phyloP scores from a whole-genome alignment of 1,139 yeast genomes.

The Protomyces lactucae-debilis region DNA sequence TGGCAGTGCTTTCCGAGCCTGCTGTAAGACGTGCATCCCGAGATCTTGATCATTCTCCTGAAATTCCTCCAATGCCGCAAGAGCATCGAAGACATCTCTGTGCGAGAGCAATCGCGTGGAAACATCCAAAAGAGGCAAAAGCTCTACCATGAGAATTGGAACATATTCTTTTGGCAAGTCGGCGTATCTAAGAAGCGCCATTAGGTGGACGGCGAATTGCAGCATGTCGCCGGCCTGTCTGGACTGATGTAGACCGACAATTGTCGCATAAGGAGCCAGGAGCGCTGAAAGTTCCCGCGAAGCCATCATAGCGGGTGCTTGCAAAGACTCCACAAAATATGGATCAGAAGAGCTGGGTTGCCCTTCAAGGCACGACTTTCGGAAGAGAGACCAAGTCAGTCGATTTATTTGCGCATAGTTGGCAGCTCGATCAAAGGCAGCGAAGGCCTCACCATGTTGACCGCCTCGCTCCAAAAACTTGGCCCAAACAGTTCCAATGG shows the following conservation, averaged over 20 bases:
- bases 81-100: constrained; percentile 11
- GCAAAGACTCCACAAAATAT: constrained; percentile 5
- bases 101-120: background rate
- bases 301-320: constrained; percentile 1
- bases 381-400: constrained; percentile 24
- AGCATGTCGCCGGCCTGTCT: background rate
- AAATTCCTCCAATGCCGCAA: constrained; percentile 21
- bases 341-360: constrained; percentile 1
- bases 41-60: constrained; percentile 1
- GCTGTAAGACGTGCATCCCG: constrained; percentile 1
- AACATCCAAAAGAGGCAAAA: constrained; percentile 10
- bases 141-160: constrained; percentile 18
- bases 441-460: constrained; percentile 15
- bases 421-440: constrained; percentile 22
- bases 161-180: constrained; percentile 11
- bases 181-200: constrained; percentile 5
- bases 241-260: background rate
- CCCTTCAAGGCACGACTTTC: constrained; percentile 3
- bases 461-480: constrained; percentile 4
- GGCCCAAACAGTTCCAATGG: constrained; percentile 26
- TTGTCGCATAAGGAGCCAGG: constrained; percentile 21
- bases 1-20: background rate
- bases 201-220: constrained; percentile 1
- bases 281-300: constrained; percentile 4
- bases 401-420: constrained; percentile 9